These are phyloP conservation scores for Raphanus raphanistrum DNA, from an alignment of 345 rosid genomes.

Conservation along the genomic window DNA sequence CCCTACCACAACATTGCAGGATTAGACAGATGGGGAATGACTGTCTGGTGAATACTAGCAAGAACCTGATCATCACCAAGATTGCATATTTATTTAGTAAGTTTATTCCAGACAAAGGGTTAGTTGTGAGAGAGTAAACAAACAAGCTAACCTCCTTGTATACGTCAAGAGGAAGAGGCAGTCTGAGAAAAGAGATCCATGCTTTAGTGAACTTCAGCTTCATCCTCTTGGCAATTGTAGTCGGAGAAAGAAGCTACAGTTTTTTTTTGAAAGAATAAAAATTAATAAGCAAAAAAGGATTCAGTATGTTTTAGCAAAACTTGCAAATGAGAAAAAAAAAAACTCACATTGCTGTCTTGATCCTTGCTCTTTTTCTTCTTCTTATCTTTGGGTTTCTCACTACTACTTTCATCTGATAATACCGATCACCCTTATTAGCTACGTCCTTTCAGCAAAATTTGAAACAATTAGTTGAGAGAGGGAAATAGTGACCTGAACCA, in stretches of 20 bases:
- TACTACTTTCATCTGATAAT: slow-evolving; percentile 24
- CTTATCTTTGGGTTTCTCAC: slow-evolving; percentile 33
- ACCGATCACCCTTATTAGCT: slow-evolving; percentile 14
- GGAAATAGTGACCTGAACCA: slow-evolving; percentile 58
- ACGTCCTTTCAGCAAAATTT: neutral
- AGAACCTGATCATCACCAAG: slow-evolving; percentile 66
- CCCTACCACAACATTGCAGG: slow-evolving; percentile 73
- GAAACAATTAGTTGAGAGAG: slow-evolving; percentile 4
- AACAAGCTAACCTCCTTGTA: slow-evolving; percentile 74
- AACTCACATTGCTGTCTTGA: slow-evolving; percentile 48
- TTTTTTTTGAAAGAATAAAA: neutral
- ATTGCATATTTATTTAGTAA: slow-evolving; percentile 22
- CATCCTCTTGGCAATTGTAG: slow-evolving; percentile 66
- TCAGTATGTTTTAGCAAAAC: neutral
- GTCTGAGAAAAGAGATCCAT: slow-evolving; percentile 88
- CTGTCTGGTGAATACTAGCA: slow-evolving; percentile 65
- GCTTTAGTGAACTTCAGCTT: slow-evolving; percentile 87
- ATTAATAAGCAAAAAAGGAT: neutral
- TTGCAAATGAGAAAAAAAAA: neutral
- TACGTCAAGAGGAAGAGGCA: slow-evolving; percentile 77
- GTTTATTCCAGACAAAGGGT: neutral
- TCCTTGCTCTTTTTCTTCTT: slow-evolving; percentile 44
- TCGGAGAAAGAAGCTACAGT: slow-evolving; percentile 60
- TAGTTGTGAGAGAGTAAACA: slow-evolving; percentile 14
- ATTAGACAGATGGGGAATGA: slow-evolving; percentile 76